Conservation (phyloP, 2,329 filamentous ascomycete genomes). For the Claviceps africana region DNA sequence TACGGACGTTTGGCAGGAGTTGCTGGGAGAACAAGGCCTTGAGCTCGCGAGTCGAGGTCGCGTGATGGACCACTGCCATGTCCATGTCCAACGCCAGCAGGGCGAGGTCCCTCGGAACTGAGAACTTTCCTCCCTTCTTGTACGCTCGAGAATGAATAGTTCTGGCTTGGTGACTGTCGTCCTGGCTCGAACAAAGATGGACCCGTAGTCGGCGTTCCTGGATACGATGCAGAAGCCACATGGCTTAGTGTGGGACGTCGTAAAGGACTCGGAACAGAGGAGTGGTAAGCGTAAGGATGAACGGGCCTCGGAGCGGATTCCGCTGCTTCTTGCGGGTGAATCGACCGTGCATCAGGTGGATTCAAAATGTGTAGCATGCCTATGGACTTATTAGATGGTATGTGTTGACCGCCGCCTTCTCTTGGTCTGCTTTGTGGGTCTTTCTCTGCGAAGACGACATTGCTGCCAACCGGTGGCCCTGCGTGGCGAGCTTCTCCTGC, state of each 20-base stretch:
- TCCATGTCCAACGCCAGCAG: conserved; percentile 16
- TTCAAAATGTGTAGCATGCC: conserved; percentile 27
- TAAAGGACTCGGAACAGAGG: conserved; percentile 10
- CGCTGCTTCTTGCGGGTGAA: conserved; percentile 8
- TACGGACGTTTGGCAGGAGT: conserved; percentile 20
- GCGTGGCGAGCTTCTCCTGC: conserved; percentile 14
- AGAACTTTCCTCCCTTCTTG: conserved; percentile 16
- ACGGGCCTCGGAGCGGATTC: conserved; percentile 3
- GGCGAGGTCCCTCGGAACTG: conserved; percentile 19
- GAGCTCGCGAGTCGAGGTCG: conserved; percentile 13
- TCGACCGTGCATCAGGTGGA: conserved; percentile 17
- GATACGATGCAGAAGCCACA: conserved; percentile 19
- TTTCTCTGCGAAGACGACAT: conserved; percentile 13
- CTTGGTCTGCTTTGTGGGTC: conserved; percentile 11
- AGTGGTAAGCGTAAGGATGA: conserved; percentile 5
- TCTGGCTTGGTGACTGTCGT: conserved; percentile 17
- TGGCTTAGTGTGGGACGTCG: conserved; percentile 15
- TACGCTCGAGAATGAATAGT: conserved; percentile 18
- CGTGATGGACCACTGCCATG: conserved; percentile 10
- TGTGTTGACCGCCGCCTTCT: conserved; percentile 13
- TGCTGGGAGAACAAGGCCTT: conserved; percentile 10
- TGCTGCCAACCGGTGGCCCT: conserved; percentile 8
- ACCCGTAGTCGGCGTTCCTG: conserved; percentile 14
- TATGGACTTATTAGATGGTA: conserved; percentile 13
- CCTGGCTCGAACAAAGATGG: conserved; percentile 14